Evolutionary conservation across 306 rosid species (phyloP), one percentile per base, ranked within the genome.

Genomic region (Hylodesmum podocarpum): DNA sequence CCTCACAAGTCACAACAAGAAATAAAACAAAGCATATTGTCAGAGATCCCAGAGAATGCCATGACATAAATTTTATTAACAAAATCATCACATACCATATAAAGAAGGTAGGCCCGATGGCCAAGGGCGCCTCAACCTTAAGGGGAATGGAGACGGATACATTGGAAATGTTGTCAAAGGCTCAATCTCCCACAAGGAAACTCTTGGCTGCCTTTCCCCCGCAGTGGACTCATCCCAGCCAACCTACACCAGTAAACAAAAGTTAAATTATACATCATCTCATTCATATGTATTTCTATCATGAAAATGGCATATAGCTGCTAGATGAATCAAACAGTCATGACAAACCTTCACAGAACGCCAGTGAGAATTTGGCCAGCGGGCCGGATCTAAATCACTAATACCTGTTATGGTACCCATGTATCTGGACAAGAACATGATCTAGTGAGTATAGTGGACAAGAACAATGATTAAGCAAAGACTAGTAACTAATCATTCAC

Each of bases 201-300:
- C 96, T 81, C 98, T 93, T 51, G 98, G 96, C 81, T 93, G 98
- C 80, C 93, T 90, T 65, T 93, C 98, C 64, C 98, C 98, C 29
- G 98, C 91, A 2, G 97, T 89, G 47, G 98, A 93, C 73, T 93
- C 98, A 65, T 93, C 98, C 98, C 98, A 93, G 47, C 98, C 98
- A 80, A 93, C 98, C 98, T 93, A 81, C 80, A 83, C 73, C 68
- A 58, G 51, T 40, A 68, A 24, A 55, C 36, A 8, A 39, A 59
- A 73, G 80, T 59, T 73, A 25, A 47, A 73, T 73, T 67, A 67
- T 24, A 63, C 57, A 51, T 41, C 36, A 51, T 51, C 36, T 21
- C 46, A 27, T 27, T 57, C 37, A 25, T 58, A 21, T 28, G 39
- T 4, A 22, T 72, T 80, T 80, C 79, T 82, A 70, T 77, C 78